A percentile compares a stretch with the other conserved stretches of the same genome.
phyloP scores from a whole-genome alignment of 176 grass and related monocot genomes.

The Cenchrus purpureus region DNA sequence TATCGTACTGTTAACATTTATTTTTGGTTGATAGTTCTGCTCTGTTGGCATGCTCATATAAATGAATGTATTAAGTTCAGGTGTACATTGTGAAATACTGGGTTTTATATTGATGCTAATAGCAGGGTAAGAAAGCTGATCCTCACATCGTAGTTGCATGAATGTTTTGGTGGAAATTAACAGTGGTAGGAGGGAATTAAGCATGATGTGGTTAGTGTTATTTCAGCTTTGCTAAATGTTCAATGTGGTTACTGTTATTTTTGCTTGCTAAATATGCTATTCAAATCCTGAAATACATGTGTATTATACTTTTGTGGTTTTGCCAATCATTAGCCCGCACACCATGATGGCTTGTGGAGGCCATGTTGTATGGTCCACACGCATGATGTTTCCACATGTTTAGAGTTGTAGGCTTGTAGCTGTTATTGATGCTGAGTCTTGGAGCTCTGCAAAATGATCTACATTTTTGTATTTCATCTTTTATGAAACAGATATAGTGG shows the following conservation, averaged over 20 bases:
- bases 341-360: not conserved
- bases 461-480: slow-evolving; percentile 14
- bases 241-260: slow-evolving; percentile 1
- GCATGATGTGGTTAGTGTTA: not conserved
- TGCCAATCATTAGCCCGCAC: too few relatives aligned
- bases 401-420: not conserved
- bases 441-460: not conserved
- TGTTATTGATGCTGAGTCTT: not conserved
- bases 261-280: not conserved
- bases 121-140: not conserved
- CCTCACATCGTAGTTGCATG: not conserved
- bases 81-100: not conserved
- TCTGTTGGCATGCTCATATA: not conserved
- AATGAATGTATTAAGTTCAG: slow-evolving; percentile 2
- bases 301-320: not conserved
- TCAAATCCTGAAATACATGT: not conserved
- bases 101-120: not conserved
- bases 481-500: not conserved
- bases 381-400: not conserved
- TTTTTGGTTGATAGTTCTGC: slow-evolving; percentile 2
- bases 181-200: not conserved
- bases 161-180: not conserved
- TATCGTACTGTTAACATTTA: not conserved
- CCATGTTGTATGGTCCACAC: not conserved
- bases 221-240: not conserved